Percentiles rank a stretch among this genome's conserved stretches.
Conservation (phyloP, 106 monocot genomes). For the Allium sativum region DNA sequence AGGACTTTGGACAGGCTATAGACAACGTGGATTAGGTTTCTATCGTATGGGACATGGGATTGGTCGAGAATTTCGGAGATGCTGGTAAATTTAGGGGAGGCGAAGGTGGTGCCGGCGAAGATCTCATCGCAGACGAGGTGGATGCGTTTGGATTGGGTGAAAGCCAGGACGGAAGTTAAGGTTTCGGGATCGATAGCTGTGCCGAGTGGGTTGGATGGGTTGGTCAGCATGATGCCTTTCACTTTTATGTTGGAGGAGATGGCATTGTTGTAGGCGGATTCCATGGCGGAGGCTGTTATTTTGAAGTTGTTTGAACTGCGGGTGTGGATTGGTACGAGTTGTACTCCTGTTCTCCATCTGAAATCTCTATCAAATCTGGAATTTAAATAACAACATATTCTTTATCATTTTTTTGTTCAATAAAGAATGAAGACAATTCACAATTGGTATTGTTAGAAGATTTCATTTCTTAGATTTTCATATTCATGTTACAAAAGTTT, state of each 20-base stretch:
- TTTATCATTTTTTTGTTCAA: not conserved
- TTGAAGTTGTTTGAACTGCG: conserved; percentile 41
- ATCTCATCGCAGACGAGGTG: conserved; percentile 68
- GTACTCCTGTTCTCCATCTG: conserved; percentile 53
- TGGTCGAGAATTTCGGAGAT: conserved; percentile 31
- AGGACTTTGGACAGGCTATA: conserved; percentile 73
- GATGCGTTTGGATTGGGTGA: conserved; percentile 26
- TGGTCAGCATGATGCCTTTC: conserved; percentile 43
- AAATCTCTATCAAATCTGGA: conserved; percentile 63
- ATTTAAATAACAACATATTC: not conserved
- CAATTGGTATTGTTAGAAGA: too few relatives aligned
- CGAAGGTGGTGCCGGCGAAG: conserved; percentile 29
- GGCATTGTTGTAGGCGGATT: conserved; percentile 30
- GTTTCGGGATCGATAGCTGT: conserved; percentile 14
- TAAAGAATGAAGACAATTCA: too few relatives aligned
- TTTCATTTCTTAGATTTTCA: too few relatives aligned
- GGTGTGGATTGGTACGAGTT: conserved; percentile 49
- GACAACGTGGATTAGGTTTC: conserved; percentile 40
- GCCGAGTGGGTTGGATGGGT: conserved; percentile 68
- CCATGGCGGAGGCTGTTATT: conserved; percentile 31
- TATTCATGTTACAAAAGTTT: too few relatives aligned
- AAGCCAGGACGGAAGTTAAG: conserved; percentile 13
- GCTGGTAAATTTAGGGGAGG: conserved; percentile 20
- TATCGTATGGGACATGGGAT: conserved; percentile 4
- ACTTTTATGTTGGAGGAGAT: conserved; percentile 17